Conservation (phyloP, 805 yeast species). For the Torulaspora gathmanii region DNA sequence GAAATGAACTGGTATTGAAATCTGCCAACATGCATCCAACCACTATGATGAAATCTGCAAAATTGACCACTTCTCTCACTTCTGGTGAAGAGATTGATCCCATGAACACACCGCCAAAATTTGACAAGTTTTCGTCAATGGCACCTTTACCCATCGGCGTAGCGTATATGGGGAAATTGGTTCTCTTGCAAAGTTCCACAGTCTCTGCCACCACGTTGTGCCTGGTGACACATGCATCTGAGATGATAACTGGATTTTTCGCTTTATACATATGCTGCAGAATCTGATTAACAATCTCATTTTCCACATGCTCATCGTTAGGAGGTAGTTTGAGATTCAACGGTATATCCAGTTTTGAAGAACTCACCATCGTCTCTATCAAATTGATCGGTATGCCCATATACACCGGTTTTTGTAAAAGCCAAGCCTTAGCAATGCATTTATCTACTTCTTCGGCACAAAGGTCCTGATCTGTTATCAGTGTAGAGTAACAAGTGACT, state of each 20-base stretch:
- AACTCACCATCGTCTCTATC: conserved; percentile 41
- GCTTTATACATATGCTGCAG: conserved; percentile 46
- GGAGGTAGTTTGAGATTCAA: conserved; percentile 26
- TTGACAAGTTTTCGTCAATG: conserved; percentile 52
- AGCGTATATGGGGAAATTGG: conserved; percentile 50
- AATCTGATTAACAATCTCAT: conserved; percentile 41
- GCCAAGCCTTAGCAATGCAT: conserved; percentile 42
- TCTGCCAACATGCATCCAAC: conserved; percentile 60
- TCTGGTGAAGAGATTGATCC: conserved; percentile 51
- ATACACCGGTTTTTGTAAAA: conserved; percentile 65
- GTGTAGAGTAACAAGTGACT: conserved; percentile 52
- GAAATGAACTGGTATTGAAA: conserved; percentile 53
- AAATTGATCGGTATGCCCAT: conserved; percentile 63
- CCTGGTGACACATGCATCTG: conserved; percentile 60
- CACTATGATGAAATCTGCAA: conserved; percentile 58
- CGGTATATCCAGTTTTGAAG: conserved; percentile 35
- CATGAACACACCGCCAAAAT: conserved; percentile 61
- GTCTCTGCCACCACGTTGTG: conserved; percentile 42
- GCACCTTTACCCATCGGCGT: conserved; percentile 60
- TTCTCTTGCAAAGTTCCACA: conserved; percentile 41
- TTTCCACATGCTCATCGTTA: conserved; percentile 29
- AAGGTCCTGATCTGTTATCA: conserved; percentile 49
- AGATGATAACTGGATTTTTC: conserved; percentile 53
- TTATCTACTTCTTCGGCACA: conserved; percentile 49
- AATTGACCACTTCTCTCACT: conserved; percentile 43